phyloP scores from a whole-genome alignment of 1,284 basidiomycete species.

The Ganoderma sinense region DNA sequence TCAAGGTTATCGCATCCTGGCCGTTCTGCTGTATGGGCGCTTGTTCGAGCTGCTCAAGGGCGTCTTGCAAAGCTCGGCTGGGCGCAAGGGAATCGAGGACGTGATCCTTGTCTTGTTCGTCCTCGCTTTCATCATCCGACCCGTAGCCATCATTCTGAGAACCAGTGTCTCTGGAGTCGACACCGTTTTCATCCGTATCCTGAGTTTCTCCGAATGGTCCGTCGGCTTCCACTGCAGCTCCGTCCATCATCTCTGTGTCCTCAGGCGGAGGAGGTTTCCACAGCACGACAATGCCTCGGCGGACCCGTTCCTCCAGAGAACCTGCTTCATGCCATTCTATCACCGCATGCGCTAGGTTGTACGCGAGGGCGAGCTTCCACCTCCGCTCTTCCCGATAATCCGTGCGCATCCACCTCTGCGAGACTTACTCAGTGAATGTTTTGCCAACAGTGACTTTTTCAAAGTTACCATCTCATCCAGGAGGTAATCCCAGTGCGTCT shows the following conservation, averaged over 20 bases:
- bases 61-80: slow-evolving; percentile 55
- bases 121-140: slow-evolving; percentile 70
- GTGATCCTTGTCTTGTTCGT: slow-evolving; percentile 58
- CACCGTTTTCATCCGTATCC: slow-evolving; percentile 33
- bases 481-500: slow-evolving; percentile 96
- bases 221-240: slow-evolving; percentile 33
- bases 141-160: slow-evolving; percentile 43
- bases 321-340: slow-evolving; percentile 88
- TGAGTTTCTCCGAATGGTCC: slow-evolving; percentile 32
- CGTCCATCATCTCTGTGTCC: slow-evolving; percentile 33
- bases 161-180: slow-evolving; percentile 38
- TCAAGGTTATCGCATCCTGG: slow-evolving; percentile 46
- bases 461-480: slow-evolving; percentile 92
- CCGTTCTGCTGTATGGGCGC: slow-evolving; percentile 26
- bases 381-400: slow-evolving; percentile 95
- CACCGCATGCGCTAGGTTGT: slow-evolving; percentile 85
- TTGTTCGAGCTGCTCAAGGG: slow-evolving; percentile 48
- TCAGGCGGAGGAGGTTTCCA: slow-evolving; percentile 60
- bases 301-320: slow-evolving; percentile 68
- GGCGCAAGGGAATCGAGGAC: slow-evolving; percentile 67
- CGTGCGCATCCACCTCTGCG: slow-evolving; percentile 93
- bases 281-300: slow-evolving; percentile 72
- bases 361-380: slow-evolving; percentile 92
- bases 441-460: background rate
- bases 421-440: slow-evolving; percentile 7